A percentile compares a stretch with the other conserved stretches of the same genome.
These are phyloP conservation scores for Pythium folliculosum DNA, from an alignment of 352 stramenopile species.

Conservation along the genomic window DNA sequence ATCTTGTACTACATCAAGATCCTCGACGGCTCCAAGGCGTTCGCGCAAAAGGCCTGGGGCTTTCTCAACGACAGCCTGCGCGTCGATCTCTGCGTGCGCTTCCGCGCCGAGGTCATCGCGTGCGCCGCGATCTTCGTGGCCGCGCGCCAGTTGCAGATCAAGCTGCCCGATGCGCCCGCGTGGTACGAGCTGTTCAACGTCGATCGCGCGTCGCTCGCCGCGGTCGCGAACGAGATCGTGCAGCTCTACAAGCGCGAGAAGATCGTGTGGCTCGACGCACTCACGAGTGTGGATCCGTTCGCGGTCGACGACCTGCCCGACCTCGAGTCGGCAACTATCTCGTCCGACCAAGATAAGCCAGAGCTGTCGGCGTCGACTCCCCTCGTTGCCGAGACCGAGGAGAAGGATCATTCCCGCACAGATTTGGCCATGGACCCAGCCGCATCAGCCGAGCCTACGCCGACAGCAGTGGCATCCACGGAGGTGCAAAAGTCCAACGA, in stretches of 20 bases:
- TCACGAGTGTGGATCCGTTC: slow-evolving; percentile 74
- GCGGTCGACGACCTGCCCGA: slow-evolving; percentile 48
- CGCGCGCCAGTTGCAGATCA: slow-evolving; percentile 55
- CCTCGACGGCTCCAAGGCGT: slow-evolving; percentile 61
- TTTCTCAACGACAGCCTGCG: slow-evolving; percentile 92
- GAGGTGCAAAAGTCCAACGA: background rate
- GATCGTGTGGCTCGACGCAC: slow-evolving; percentile 67
- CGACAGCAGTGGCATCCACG: background rate
- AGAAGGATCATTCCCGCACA: background rate
- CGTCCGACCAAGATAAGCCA: background rate
- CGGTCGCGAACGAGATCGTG: slow-evolving; percentile 56
- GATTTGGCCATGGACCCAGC: background rate
- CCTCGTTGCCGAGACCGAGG: background rate
- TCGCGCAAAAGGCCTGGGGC: slow-evolving; percentile 86
- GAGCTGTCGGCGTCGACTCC: background rate
- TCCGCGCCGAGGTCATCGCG: slow-evolving; percentile 80
- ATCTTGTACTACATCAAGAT: slow-evolving; percentile 93
- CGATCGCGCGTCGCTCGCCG: slow-evolving; percentile 47
- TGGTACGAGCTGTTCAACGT: slow-evolving; percentile 80
- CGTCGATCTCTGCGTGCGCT: slow-evolving; percentile 83
- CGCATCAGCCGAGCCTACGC: background rate
- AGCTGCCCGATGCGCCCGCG: slow-evolving; percentile 52
- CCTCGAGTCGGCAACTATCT: slow-evolving; percentile 4
- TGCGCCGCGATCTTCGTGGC: slow-evolving; percentile 91
- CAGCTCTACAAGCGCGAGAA: slow-evolving; percentile 59